A percentile compares a stretch with the other conserved stretches of the same genome.
phyloP scores from a whole-genome alignment of 2,329 filamentous ascomycete genomes.

The Westerdykella aurantiaca region DNA sequence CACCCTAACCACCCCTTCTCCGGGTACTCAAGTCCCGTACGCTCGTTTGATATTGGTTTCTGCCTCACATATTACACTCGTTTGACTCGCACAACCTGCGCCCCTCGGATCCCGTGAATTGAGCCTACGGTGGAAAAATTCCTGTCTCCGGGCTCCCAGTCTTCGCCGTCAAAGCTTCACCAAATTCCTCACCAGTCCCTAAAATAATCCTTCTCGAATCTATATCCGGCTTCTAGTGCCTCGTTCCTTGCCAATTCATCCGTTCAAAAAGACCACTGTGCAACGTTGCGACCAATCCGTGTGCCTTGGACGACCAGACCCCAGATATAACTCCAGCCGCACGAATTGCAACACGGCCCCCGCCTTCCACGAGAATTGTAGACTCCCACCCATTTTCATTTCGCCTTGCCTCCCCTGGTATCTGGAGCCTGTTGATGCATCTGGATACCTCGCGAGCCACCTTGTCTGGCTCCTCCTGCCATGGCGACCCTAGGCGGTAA shows the following conservation, averaged over 20 bases:
- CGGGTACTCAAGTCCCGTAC: slow-evolving; percentile 28
- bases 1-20: slow-evolving; percentile 16
- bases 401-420: slow-evolving; percentile 1
- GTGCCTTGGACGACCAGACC: slow-evolving; percentile 5
- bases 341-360: slow-evolving; percentile 6
- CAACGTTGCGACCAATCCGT: slow-evolving; percentile 10
- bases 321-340: slow-evolving; percentile 5
- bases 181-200: slow-evolving; percentile 5
- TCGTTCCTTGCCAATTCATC: slow-evolving; percentile 6
- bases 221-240: not conserved
- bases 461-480: slow-evolving; percentile 16
- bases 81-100: slow-evolving; percentile 15
- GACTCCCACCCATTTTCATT: slow-evolving; percentile 4
- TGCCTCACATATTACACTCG: slow-evolving; percentile 23
- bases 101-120: slow-evolving; percentile 4
- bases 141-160: not conserved
- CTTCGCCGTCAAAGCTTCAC: slow-evolving; percentile 9
- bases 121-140: not conserved
- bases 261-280: slow-evolving; percentile 7
- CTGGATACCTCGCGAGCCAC: slow-evolving; percentile 5
- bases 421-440: slow-evolving; percentile 11
- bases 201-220: not conserved
- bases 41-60: slow-evolving; percentile 34
- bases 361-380: not conserved
- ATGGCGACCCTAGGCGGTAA: slow-evolving; percentile 19